Evolutionary conservation across 257 asterid genomes (phyloP).

Genomic region (Eustoma russellianum): DNA sequence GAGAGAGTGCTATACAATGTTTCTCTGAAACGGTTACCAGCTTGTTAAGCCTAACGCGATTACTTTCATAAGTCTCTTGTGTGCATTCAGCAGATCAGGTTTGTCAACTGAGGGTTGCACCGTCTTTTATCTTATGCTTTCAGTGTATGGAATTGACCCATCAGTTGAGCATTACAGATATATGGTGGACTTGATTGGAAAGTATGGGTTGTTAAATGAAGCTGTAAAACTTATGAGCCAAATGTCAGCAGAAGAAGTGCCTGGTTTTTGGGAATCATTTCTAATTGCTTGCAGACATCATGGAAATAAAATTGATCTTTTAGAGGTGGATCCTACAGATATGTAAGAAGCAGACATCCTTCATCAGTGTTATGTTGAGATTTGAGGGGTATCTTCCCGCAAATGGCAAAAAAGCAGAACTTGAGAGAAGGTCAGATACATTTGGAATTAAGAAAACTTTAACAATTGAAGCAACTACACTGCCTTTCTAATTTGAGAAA

Average conservation of each 20-base stretch:
- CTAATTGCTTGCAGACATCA: too few relatives aligned
- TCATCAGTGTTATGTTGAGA: too few relatives aligned
- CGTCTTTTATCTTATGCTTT: slow-evolving; percentile 21
- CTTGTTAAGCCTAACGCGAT: slow-evolving; percentile 24
- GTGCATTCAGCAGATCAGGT: slow-evolving; percentile 33
- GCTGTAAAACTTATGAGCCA: slow-evolving; percentile 25
- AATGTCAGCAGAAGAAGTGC: too few relatives aligned
- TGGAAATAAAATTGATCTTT: too few relatives aligned
- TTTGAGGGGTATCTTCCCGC: too few relatives aligned
- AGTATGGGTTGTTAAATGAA: slow-evolving; percentile 27
- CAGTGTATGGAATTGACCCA: slow-evolving; percentile 22
- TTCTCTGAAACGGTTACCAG: slow-evolving; percentile 19
- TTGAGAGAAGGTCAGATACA: background rate
- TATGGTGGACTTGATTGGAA: slow-evolving; percentile 30
- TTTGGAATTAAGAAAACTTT: background rate
- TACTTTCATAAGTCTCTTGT: slow-evolving; percentile 27
- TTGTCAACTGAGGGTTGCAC: slow-evolving; percentile 20
- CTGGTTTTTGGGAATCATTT: too few relatives aligned
- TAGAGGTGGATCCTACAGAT: too few relatives aligned
- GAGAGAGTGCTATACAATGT: slow-evolving; percentile 18
- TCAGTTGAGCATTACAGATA: slow-evolving; percentile 30
- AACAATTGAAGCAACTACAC: background rate
- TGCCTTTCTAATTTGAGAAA: background rate
- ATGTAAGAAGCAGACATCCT: too few relatives aligned
- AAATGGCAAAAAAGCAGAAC: background rate